Percentiles rank a stretch among this genome's conserved stretches.
Evolutionary conservation across 2,329 filamentous ascomycete species (phyloP).

Genomic region (Xylaria sp.): DNA sequence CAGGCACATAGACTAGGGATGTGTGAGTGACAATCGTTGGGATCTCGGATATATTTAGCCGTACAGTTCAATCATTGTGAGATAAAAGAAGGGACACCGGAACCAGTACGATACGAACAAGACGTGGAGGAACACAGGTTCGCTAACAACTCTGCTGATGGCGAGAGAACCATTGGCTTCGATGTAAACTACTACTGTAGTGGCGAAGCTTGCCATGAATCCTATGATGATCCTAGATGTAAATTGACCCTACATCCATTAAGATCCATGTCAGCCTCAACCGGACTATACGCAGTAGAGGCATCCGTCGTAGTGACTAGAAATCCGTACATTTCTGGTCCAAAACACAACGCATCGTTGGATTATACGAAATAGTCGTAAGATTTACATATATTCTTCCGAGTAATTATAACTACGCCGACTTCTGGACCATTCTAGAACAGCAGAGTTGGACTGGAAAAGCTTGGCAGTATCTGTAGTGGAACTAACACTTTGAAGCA

Average conservation of each 20-base stretch:
- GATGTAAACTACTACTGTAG: constrained; percentile 7
- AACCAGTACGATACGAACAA: background rate
- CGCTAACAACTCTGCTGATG: constrained; percentile 8
- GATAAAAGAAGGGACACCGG: background rate
- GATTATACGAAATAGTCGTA: constrained; percentile 13
- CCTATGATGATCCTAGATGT: background rate
- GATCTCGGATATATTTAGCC: too few relatives aligned
- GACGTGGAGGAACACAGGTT: constrained; percentile 1
- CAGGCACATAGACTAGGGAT: too few relatives aligned
- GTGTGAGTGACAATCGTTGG: too few relatives aligned
- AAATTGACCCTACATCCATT: constrained; percentile 1
- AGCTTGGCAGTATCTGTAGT: constrained; percentile 10
- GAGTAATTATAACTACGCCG: constrained; percentile 1
- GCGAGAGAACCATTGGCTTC: constrained; percentile 19
- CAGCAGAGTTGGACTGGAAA: background rate
- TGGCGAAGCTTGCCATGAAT: background rate
- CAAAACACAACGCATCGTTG: background rate
- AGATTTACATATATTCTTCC: constrained; percentile 5
- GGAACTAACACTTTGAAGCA: constrained; percentile 8
- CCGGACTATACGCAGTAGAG: constrained; percentile 4
- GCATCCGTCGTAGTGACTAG: background rate
- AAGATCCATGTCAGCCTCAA: constrained; percentile 14
- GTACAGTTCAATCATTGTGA: constrained; percentile 9
- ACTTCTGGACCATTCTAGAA: constrained; percentile 2
- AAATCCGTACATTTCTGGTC: constrained; percentile 2